A percentile compares a stretch with the other conserved stretches of the same genome.
Evolutionary conservation across 805 yeast species (phyloP).

Genomic region (Barnettozyma populi): DNA sequence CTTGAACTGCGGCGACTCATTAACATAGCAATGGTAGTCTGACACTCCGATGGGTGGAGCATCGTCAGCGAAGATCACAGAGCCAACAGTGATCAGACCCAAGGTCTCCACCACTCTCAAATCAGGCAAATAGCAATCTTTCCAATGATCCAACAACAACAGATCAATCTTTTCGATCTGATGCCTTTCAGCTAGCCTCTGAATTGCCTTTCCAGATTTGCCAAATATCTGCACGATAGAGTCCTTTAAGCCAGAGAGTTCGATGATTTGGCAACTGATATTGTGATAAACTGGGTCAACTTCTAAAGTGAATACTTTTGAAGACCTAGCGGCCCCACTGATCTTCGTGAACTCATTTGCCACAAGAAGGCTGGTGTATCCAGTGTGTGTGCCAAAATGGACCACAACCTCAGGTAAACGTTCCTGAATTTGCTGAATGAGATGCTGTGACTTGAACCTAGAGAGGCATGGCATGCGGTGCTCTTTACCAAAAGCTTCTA

Average conservation of each 20-base stretch:
- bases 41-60: slow-evolving; percentile 32
- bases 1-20: slow-evolving; percentile 33
- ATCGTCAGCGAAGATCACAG: slow-evolving; percentile 36
- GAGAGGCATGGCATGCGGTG: slow-evolving; percentile 6
- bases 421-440: slow-evolving; percentile 6
- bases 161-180: slow-evolving; percentile 27
- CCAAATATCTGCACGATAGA: slow-evolving; percentile 14
- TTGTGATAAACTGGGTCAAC: slow-evolving; percentile 9
- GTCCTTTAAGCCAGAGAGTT: slow-evolving; percentile 17
- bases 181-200: slow-evolving; percentile 10
- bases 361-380: slow-evolving; percentile 17
- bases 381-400: slow-evolving; percentile 20
- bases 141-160: slow-evolving; percentile 37
- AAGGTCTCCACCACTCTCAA: slow-evolving; percentile 36
- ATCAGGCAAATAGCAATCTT: slow-evolving; percentile 36
- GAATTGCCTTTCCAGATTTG: slow-evolving; percentile 12
- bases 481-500: slow-evolving; percentile 10
- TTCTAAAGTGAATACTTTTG: slow-evolving; percentile 20
- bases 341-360: slow-evolving; percentile 14
- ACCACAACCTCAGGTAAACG: slow-evolving; percentile 15
- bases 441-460: slow-evolving; percentile 5
- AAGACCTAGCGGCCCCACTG: background rate
- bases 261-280: slow-evolving; percentile 13
- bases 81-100: slow-evolving; percentile 35
- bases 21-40: slow-evolving; percentile 35